phyloP scores from a whole-genome alignment of 768 basidiomycete species.

The Psilocybe tampanensis region DNA sequence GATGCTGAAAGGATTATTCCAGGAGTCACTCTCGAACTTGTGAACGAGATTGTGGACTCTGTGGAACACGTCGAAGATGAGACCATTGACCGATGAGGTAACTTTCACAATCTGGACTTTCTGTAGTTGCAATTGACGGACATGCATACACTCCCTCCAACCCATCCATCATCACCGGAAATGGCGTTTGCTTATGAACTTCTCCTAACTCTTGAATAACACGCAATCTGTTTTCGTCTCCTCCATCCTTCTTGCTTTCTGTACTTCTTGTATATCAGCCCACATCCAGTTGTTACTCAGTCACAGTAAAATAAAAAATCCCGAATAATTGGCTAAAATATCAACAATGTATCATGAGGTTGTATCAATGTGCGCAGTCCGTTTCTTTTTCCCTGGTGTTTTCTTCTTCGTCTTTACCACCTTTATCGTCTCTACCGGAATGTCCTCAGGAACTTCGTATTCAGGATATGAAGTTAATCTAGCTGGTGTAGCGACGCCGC shows the following conservation, averaged over 20 bases:
- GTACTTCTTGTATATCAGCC: slow-evolving; percentile 26
- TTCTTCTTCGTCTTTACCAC: slow-evolving; percentile 75
- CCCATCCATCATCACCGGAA: slow-evolving; percentile 2
- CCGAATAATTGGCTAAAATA: slow-evolving; percentile 2
- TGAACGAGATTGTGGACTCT: slow-evolving; percentile 92
- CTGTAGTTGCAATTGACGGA: slow-evolving; percentile 7
- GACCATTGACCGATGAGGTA: slow-evolving; percentile 41
- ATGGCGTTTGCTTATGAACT: slow-evolving; percentile 5
- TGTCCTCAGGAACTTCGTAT: slow-evolving; percentile 55
- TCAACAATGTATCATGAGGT: background rate
- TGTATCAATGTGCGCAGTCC: slow-evolving; percentile 33
- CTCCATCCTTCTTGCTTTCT: slow-evolving; percentile 22
- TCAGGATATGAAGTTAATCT: slow-evolving; percentile 46
- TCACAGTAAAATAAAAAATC: slow-evolving; percentile 5
- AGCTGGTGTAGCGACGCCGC: slow-evolving; percentile 34
- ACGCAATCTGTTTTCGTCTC: slow-evolving; percentile 11
- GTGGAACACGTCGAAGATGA: slow-evolving; percentile 89
- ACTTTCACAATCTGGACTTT: background rate
- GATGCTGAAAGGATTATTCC: slow-evolving; percentile 96
- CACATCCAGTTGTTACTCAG: slow-evolving; percentile 12
- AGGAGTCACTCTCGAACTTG: slow-evolving; percentile 89
- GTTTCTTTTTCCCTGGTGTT: slow-evolving; percentile 68
- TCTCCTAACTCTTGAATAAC: slow-evolving; percentile 2
- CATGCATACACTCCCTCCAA: slow-evolving; percentile 1
- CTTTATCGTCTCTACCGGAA: slow-evolving; percentile 69